These are phyloP conservation scores for Termitomyces sp. DNA, from an alignment of 768 basidiomycete species.

Conservation along the genomic window DNA sequence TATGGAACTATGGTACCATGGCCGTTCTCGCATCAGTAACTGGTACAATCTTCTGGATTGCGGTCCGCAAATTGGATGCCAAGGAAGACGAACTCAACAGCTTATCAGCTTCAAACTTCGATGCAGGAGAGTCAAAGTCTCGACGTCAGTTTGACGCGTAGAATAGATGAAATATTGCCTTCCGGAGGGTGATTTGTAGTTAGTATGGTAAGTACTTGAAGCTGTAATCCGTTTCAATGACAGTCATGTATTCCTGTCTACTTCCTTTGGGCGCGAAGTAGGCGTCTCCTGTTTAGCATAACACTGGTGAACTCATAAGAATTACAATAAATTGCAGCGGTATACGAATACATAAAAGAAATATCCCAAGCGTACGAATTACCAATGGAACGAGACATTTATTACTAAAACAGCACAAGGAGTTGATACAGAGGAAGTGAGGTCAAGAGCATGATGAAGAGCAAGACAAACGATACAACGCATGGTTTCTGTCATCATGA, in stretches of 20 bases:
- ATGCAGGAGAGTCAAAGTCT: not conserved
- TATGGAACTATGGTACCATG: slow-evolving; percentile 69
- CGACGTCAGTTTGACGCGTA: not conserved
- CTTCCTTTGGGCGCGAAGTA: not conserved
- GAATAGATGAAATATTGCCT: not conserved
- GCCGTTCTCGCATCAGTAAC: slow-evolving; percentile 46
- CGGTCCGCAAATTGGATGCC: slow-evolving; percentile 50
- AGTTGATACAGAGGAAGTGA: not conserved
- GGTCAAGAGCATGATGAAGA: not conserved
- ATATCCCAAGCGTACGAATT: not conserved
- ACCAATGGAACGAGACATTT: too few relatives aligned
- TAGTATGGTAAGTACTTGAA: not conserved
- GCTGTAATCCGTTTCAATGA: not conserved
- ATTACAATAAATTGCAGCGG: not conserved
- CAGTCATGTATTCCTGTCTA: not conserved
- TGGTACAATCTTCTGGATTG: slow-evolving; percentile 52
- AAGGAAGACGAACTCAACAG: slow-evolving; percentile 62
- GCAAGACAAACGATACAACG: not conserved
- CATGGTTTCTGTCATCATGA: not conserved
- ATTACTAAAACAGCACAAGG: not conserved
- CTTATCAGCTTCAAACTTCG: slow-evolving; percentile 17
- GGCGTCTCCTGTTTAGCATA: not conserved
- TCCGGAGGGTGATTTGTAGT: not conserved
- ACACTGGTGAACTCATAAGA: too few relatives aligned
- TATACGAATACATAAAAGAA: not conserved